Evolutionary conservation across 371 early-diverging fungal species (phyloP).

Genomic region (Rhizopus arrhizus): DNA sequence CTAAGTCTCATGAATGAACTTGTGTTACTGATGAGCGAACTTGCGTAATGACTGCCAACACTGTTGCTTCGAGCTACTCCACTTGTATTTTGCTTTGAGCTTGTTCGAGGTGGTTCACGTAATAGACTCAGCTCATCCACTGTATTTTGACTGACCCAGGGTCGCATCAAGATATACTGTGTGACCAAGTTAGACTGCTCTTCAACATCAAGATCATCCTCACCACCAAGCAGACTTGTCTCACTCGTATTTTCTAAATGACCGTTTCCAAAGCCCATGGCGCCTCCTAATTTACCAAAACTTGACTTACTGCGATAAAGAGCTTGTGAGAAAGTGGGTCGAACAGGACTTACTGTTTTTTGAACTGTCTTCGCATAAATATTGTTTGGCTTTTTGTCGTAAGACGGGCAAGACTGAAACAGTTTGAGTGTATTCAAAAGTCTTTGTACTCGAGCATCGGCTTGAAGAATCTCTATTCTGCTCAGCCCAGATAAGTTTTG

Average conservation of each 20-base stretch:
- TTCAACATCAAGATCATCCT: constrained; percentile 34
- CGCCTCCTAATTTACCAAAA: constrained; percentile 47
- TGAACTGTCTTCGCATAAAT: constrained; percentile 2
- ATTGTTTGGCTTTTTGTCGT: constrained; percentile 38
- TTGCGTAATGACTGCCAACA: constrained; percentile 36
- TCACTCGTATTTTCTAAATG: constrained; percentile 8
- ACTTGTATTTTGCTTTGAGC: constrained; percentile 11
- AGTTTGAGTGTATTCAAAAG: constrained; percentile 51
- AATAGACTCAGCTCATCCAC: constrained; percentile 71
- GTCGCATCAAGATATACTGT: constrained; percentile 65
- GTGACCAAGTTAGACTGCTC: constrained; percentile 53
- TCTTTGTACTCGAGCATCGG: constrained; percentile 59
- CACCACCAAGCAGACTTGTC: not conserved
- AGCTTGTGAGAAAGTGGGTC: constrained; percentile 57
- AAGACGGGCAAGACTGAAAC: constrained; percentile 65
- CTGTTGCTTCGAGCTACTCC: constrained; percentile 15
- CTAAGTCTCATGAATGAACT: constrained; percentile 37
- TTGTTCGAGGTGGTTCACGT: constrained; percentile 57
- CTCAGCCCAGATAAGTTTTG: not conserved
- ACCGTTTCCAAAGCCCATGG: constrained; percentile 28
- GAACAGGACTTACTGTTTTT: constrained; percentile 39
- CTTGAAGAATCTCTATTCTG: constrained; percentile 22
- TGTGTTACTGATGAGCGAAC: constrained; percentile 35
- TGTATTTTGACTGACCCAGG: constrained; percentile 66
- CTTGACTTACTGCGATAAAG: constrained; percentile 56